A percentile compares a stretch with the other conserved stretches of the same genome.
Conservation (phyloP, 257 asterid species). For the Solanum arcanum region DNA sequence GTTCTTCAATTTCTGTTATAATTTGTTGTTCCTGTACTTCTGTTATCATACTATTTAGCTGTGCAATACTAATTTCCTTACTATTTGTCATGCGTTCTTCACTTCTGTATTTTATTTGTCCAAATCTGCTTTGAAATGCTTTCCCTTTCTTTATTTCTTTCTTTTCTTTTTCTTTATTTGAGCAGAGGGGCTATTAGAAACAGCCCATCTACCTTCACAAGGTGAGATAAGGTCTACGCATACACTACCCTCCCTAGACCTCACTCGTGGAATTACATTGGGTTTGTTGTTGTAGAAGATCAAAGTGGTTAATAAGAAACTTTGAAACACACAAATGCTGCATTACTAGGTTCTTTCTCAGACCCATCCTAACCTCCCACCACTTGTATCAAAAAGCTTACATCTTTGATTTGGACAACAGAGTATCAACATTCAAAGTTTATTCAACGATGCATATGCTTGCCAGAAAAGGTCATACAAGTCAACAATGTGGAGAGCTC, state of each 20-base stretch:
- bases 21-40: not conserved
- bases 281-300: not conserved
- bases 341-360: not conserved
- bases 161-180: not conserved
- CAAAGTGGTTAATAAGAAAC: not conserved
- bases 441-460: not conserved
- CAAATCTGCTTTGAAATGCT: not conserved
- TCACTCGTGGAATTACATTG: not conserved
- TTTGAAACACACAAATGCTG: not conserved
- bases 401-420: not conserved
- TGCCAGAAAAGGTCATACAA: not conserved
- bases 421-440: not conserved
- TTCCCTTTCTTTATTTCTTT: not conserved
- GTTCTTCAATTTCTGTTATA: not conserved
- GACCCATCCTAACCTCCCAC: not conserved
- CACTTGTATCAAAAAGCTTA: not conserved
- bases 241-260: not conserved
- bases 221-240: not conserved
- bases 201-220: not conserved
- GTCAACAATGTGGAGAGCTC: not conserved
- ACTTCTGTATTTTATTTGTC: not conserved
- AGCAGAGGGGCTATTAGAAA: not conserved
- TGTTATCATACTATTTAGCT: not conserved
- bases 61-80: not conserved
- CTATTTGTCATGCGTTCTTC: not conserved